A percentile compares a stretch with the other conserved stretches of the same genome.
Conservation (phyloP, 176 grass and related monocot genomes). For the Triticum urartu region DNA sequence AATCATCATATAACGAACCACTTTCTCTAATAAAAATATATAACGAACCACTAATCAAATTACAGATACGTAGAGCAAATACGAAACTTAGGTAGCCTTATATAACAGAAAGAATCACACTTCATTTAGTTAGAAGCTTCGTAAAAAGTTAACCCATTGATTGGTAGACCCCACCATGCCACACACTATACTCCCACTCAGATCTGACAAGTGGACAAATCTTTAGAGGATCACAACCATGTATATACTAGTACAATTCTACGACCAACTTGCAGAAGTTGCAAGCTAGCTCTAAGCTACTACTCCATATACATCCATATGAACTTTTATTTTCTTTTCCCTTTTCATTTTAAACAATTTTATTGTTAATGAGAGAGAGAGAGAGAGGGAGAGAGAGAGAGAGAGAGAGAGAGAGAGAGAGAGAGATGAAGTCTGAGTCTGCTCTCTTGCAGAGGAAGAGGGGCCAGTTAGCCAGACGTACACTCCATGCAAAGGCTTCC, state of each 20-base stretch:
- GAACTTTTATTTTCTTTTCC: not conserved
- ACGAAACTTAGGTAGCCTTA: not conserved
- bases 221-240: conserved; percentile 19
- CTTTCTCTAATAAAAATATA: not conserved
- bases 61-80: not conserved
- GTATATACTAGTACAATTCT: conserved; percentile 13
- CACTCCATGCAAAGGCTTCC: conserved; percentile 90
- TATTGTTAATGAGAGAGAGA: not conserved
- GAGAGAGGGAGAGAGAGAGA: not conserved
- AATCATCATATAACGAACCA: not conserved
- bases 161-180: not conserved
- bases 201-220: conserved; percentile 39
- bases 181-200: conserved; percentile 14
- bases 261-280: conserved; percentile 44
- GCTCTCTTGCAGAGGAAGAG: conserved; percentile 50
- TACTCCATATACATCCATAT: not conserved
- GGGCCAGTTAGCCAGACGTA: conserved; percentile 72
- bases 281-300: conserved; percentile 35
- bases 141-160: conserved; percentile 1
- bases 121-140: conserved; percentile 1
- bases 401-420: conserved; percentile 18
- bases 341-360: conserved; percentile 9
- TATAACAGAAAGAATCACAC: not conserved
- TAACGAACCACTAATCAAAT: not conserved
- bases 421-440: not conserved